These are phyloP conservation scores for Adansonia digitata DNA, from an alignment of 345 rosid genomes.

Conservation along the genomic window DNA sequence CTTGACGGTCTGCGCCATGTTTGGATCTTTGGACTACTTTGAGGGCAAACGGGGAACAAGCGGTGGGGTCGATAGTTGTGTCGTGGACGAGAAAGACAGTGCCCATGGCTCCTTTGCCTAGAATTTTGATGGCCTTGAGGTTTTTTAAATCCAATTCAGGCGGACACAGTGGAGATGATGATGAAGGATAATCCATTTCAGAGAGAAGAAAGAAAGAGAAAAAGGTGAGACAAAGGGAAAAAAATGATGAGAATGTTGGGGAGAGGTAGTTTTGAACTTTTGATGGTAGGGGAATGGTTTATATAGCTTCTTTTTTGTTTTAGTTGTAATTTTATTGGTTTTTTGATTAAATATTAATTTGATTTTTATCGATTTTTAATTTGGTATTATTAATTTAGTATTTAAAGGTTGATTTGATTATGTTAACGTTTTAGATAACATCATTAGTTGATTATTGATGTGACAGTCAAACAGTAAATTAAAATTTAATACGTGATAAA, in stretches of 20 bases:
- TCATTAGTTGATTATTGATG: no score
- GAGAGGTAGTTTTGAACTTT: conserved; percentile 16
- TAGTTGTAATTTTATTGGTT: no score
- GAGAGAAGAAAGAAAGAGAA: conserved; percentile 13
- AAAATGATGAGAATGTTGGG: conserved; percentile 10
- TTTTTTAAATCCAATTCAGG: conserved; percentile 34
- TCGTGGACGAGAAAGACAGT: conserved; percentile 80
- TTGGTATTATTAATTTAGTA: no score
- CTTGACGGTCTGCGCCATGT: conserved; percentile 63
- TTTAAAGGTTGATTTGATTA: no score
- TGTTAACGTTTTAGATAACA: no score
- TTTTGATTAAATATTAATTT: no score
- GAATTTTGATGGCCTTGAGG: conserved; percentile 57
- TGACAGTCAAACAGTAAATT: no score
- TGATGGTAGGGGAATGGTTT: conserved; percentile 26
- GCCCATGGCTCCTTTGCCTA: conserved; percentile 91
- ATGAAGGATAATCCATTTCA: conserved; percentile 17
- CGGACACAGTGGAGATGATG: conserved; percentile 16
- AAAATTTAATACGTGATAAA: no score
- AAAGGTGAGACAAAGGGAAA: no score
- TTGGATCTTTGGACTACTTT: conserved; percentile 54
- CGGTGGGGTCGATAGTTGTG: conserved; percentile 33
- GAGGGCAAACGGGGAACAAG: conserved; percentile 60
- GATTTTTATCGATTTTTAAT: no score
- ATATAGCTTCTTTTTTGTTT: conserved; percentile 27